Base-by-base conservation (phyloP, 208 protist genomes). In the Trypanosoma lewisi region DNA sequence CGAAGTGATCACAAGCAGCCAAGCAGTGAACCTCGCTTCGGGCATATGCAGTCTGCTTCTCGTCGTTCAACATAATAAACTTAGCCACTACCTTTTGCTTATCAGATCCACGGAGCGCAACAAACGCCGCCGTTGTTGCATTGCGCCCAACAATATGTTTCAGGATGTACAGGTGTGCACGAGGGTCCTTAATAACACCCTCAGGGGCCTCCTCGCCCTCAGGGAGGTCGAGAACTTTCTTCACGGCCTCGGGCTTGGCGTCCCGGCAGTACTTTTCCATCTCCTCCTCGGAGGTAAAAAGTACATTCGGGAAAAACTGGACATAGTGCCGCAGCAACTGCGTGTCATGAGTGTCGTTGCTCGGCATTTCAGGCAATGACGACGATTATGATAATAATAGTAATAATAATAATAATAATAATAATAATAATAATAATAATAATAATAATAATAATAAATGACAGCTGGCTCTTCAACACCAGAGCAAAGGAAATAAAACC, bases 11-110 rank as follows among this genome's bases (percentile, higher is more conserved):
- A 70, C 87, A 94, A n/a, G 84, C 82, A 34, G 87, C 84, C 16
- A 94, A 73, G 70, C 87, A 94, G 61, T 94, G 84, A 57, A 91
- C 67, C 70, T 94, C 87, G 68, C 85, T 91, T 30, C 84, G 82
- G 5, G 87, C 87, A 70, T 94, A 94, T 21, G 75, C 56, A 11
- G 87, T 76, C 63, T 94, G 87, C 65, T 87, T 89, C 17, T 94
- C 87, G 30, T 89, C 87, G 67, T 76, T 91, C 30, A 94, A 75
- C 73, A 84, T 85, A 37, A 94, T 80, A 67, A 94, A 91, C 77
- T 94, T 94, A 21, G 80, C 87, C 16, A 94, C 84, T 17, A 94
- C 87, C 44, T 82, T 71, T 44, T 37, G 69, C 16, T 65, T 68
- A 60, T 89, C 67, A 11, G 87, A 94, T 27, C 83, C 83, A 33